Evolutionary conservation across 2,329 filamentous ascomycete species (phyloP).

Genomic region (Diplodia mutila): DNA sequence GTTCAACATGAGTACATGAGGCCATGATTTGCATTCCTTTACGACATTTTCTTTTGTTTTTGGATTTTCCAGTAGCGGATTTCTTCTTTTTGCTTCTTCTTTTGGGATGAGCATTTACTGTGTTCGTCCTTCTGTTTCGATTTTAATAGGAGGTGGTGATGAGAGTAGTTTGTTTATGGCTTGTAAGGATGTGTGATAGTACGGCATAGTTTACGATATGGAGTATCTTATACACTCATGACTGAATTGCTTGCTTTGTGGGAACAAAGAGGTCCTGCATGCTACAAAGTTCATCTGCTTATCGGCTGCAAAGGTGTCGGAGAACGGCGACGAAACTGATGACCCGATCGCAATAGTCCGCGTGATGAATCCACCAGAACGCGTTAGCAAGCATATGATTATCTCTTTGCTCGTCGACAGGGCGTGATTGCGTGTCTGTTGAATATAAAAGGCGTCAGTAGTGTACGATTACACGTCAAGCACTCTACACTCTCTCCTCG

Average conservation of each 20-base stretch:
- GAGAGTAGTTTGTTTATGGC: neutral
- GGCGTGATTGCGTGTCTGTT: neutral
- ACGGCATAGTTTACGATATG: neutral
- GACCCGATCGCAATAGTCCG: neutral
- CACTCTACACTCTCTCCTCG: too few species aligned
- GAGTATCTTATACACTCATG: neutral
- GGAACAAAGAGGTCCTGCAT: too few species aligned
- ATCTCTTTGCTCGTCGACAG: neutral
- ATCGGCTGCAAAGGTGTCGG: neutral
- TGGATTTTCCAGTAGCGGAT: neutral
- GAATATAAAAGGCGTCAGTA: neutral
- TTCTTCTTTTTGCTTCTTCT: neutral
- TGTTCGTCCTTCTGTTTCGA: neutral
- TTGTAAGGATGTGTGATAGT: neutral
- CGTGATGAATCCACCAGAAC: neutral
- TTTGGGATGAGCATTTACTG: neutral
- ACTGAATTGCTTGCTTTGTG: neutral
- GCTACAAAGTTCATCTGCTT: neutral
- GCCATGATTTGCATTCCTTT: neutral
- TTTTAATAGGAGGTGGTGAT: neutral
- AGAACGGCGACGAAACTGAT: neutral
- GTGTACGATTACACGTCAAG: too few species aligned
- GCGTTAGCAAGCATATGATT: neutral
- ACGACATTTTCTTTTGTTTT: neutral
- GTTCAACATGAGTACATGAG: neutral